Conservation (phyloP, 805 yeast genomes). For the Yamadazyma olivae region DNA sequence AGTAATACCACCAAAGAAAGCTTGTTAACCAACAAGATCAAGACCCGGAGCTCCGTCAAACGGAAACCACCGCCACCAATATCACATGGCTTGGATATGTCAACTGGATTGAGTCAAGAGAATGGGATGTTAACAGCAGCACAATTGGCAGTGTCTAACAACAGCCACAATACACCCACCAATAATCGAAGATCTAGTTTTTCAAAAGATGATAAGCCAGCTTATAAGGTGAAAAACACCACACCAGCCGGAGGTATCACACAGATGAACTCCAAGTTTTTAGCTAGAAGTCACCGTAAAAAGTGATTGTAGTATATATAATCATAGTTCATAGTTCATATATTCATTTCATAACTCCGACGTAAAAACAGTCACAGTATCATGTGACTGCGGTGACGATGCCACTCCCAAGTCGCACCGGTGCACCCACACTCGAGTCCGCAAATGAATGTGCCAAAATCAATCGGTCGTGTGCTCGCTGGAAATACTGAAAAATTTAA, state of each 20-base stretch:
- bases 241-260: conserved; percentile 31
- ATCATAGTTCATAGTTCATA: too few species aligned
- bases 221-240: conserved; percentile 1
- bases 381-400: too few species aligned
- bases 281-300: conserved; percentile 54
- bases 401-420: too few species aligned
- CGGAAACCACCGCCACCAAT: conserved; percentile 26
- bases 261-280: conserved; percentile 56
- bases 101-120: conserved; percentile 23
- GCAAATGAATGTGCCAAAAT: too few species aligned
- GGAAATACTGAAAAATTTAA: not conserved
- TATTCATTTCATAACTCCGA: too few species aligned
- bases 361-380: not conserved
- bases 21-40: conserved; percentile 15
- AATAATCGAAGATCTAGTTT: conserved; percentile 35
- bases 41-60: conserved; percentile 15
- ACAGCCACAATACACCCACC: conserved; percentile 16
- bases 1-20: conserved; percentile 6
- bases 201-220: conserved; percentile 24
- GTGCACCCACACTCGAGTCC: too few species aligned
- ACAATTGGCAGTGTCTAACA: conserved; percentile 38
- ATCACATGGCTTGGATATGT: conserved; percentile 21
- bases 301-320: conserved; percentile 24
- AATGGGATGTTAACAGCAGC: conserved; percentile 42
- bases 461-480: conserved; percentile 1